Evolutionary conservation across 805 yeast species (phyloP).

Genomic region (Monosporozyma servazzii): DNA sequence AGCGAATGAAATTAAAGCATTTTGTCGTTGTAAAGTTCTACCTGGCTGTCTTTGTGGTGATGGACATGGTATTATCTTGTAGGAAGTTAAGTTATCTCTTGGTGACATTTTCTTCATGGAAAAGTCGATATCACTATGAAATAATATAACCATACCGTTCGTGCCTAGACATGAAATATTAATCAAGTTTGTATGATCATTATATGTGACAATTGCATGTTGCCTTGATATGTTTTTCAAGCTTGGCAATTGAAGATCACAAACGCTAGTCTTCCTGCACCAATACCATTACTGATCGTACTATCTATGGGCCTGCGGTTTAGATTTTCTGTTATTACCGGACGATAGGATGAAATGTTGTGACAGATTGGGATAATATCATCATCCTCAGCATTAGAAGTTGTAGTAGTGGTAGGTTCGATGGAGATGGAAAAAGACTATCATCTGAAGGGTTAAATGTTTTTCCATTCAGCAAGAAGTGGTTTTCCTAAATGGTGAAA

Average conservation of each 20-base stretch:
- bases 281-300: slow-evolving; percentile 5
- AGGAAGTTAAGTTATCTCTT: slow-evolving; percentile 1
- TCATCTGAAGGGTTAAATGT: too few relatives aligned
- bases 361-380: slow-evolving; percentile 9
- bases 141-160: slow-evolving; percentile 64
- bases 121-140: slow-evolving; percentile 41
- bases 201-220: slow-evolving; percentile 33
- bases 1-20: slow-evolving; percentile 23
- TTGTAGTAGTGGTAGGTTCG: background rate
- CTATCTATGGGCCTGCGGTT: background rate
- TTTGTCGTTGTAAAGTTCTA: slow-evolving; percentile 10
- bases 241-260: slow-evolving; percentile 27
- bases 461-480: background rate
- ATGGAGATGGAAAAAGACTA: too few relatives aligned
- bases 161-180: slow-evolving; percentile 65
- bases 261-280: slow-evolving; percentile 23
- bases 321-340: background rate
- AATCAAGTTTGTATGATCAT: slow-evolving; percentile 33
- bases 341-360: slow-evolving; percentile 15
- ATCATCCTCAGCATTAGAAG: background rate
- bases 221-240: slow-evolving; percentile 27
- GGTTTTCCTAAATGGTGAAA: too few relatives aligned
- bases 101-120: slow-evolving; percentile 21
- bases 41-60: slow-evolving; percentile 1
- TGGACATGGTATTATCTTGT: background rate